Base-by-base conservation (phyloP, 2,329 filamentous ascomycete species). In the Immersiporthe knoxdaviesiana region DNA sequence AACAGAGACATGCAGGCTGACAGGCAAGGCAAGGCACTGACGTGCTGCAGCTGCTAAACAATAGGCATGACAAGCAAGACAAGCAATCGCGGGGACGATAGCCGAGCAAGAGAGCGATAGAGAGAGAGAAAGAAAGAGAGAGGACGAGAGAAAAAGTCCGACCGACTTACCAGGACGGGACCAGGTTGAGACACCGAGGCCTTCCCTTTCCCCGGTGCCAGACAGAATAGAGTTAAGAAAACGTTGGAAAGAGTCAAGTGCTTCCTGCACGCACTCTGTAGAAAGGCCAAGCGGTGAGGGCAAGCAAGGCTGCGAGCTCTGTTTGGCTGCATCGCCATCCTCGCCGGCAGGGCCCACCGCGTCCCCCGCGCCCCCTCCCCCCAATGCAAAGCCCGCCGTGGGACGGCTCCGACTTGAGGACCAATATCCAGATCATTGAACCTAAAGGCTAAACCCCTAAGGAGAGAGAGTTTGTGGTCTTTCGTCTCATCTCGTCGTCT, bases 281-380 rank as follows among this genome's bases (percentile, higher is more conserved):
- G 75, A 73, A 75, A 7, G 72, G 72, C 74, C 75, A 77, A 76
- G 77, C 77, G 77, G 77, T 78, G 77, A 78, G 16, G 73, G 71
- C 35, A 35, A 35, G 61, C 39, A 74, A 77, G 77, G 77, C 75
- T 77, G 74, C 70, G 73, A 78, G 77, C 76, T 44, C 41, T 77
- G 77, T 78, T 78, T 78, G 77, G 77, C 74, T 75, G 72, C 63
- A 64, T 73, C 70, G 73, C 72, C 75, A 75, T 74, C 72, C 70
- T 72, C 73, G 73, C 73, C 74, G 56, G 30, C 32, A 59, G 56
- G 56, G 56, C 56, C 56, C 56, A 59, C 56, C 32, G 56, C 56
- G 30, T 59, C 56, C 56, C 56, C 56, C 32, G 56, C 56, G 30
- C 37, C 56, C 56, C 56, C 56, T 59, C 56, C 56, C 56, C 56